Evolutionary conservation across 2,329 filamentous ascomycete genomes (phyloP).

Genomic region (Ophiostoma himal-ulmi): DNA sequence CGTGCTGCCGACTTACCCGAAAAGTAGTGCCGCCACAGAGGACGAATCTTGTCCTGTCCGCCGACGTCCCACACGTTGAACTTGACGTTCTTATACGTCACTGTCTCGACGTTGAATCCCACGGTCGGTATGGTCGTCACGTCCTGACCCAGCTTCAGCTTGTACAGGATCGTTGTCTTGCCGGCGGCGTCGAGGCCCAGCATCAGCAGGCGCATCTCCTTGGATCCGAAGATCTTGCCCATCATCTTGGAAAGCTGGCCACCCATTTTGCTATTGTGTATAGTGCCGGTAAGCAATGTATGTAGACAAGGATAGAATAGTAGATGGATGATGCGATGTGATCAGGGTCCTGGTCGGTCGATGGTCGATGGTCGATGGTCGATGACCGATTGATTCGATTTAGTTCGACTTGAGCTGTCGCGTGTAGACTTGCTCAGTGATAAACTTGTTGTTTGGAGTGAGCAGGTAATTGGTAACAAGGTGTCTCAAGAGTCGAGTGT

Average conservation of each 20-base stretch:
- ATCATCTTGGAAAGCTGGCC: conserved; percentile 91
- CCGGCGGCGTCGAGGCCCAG: conserved; percentile 94
- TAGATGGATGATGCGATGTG: neutral
- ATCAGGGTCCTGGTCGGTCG: neutral
- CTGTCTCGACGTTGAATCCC: conserved; percentile 98
- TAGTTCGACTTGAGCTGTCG: neutral
- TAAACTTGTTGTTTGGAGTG: neutral
- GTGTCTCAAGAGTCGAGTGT: neutral
- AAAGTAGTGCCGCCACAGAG: conserved; percentile 97
- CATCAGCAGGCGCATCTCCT: conserved; percentile 99
- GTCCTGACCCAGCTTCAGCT: conserved; percentile 96
- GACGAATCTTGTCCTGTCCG: conserved; percentile 97
- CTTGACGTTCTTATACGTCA: conserved; percentile 98
- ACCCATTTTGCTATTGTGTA: conserved; percentile 64
- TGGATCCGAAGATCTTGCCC: conserved; percentile 97
- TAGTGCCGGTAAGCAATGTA: neutral
- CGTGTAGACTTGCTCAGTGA: neutral
- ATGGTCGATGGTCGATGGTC: neutral
- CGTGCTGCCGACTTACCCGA: conserved; percentile 52
- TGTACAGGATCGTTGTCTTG: conserved; percentile 99
- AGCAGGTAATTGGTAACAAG: neutral
- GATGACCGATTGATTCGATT: neutral
- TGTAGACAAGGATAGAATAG: neutral
- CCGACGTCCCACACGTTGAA: conserved; percentile 99
- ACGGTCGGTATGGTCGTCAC: conserved; percentile 98